Evolutionary conservation across 169 alveolate genomes (phyloP), one percentile per base, ranked within the genome.

Genomic region (Amoebophrya sp.): DNA sequence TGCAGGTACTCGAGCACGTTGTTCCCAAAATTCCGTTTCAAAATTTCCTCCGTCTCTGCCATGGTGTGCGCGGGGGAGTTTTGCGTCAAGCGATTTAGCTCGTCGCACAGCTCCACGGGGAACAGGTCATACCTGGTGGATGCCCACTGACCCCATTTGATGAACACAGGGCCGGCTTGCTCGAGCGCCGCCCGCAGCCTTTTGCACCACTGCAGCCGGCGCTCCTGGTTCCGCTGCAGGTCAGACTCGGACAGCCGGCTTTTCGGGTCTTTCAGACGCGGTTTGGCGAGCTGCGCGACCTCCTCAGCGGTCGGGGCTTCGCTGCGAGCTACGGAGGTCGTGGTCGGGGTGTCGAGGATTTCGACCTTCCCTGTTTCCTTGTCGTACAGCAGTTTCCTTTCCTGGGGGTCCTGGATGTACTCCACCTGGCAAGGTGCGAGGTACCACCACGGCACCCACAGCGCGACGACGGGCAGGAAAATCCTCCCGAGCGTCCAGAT

Each of bases 141-240:
- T 1, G 83, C 83, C 83, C 83, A 66, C 83, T 66, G 83, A 1
- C 83, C 83, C 83, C 83, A 66, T 25, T 66, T 66, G 35, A 66
- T 66, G 35, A 66, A 66, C 32, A 66, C 83, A 2, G 83, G 83
- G 32, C 83, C 83, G 35, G 83, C 83, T 3, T n/a, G 83, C 35
- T 66, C 83, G 35, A 66, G 83, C 7, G 83, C 83, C 35, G 1
- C 35, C 35, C 83, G 83, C 35, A 66, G 83, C 35, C 12, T 3
- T 1, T 25, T 66, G 83, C 83, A 66, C 83, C 83, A 66, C 38
- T 25, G 83, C 83, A 66, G 29, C 83, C 83, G 83, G 39, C 29
- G 83, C 83, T 66, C 35, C 35, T 66, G 83, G 35, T 66, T 66
- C 83, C 32, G 35, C 32, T 66, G 29, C 7, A 66, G 83, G 23